phyloP scores from a whole-genome alignment of 345 rosid genomes.

The Gynandropsis gynandra region DNA sequence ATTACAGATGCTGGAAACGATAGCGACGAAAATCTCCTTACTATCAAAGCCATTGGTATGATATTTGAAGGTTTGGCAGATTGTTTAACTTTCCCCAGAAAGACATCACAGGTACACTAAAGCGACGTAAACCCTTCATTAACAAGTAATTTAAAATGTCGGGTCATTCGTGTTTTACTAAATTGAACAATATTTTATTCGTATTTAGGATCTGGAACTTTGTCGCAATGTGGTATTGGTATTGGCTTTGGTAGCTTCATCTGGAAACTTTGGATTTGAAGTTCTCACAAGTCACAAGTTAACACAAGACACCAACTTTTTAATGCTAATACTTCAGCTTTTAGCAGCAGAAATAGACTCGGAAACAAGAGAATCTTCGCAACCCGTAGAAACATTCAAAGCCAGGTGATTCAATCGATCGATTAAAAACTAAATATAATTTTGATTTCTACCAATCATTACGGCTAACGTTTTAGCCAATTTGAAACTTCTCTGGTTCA shows the following conservation, averaged over 20 bases:
- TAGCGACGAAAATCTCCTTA: conserved; percentile 16
- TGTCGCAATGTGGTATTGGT: conserved; percentile 48
- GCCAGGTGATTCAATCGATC: conserved; percentile 44
- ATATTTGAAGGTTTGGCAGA: conserved; percentile 67
- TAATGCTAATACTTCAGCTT: conserved; percentile 61
- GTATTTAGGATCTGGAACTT: conserved; percentile 62
- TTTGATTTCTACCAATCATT: background rate
- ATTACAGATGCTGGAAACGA: conserved; percentile 31
- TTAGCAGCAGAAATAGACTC: conserved; percentile 54
- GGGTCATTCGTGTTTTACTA: background rate
- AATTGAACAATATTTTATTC: conserved; percentile 5
- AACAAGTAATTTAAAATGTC: conserved; percentile 4
- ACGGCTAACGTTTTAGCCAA: background rate
- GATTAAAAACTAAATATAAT: background rate
- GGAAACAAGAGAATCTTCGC: conserved; percentile 34
- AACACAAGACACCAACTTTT: conserved; percentile 46
- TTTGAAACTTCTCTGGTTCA: conserved; percentile 14
- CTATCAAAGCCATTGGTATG: conserved; percentile 26
- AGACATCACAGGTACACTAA: conserved; percentile 28
- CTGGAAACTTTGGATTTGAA: conserved; percentile 68
- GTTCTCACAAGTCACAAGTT: conserved; percentile 44
- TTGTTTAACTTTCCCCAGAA: conserved; percentile 47
- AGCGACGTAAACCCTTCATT: background rate
- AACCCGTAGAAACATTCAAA: conserved; percentile 40
- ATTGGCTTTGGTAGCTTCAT: conserved; percentile 69